Conservation (phyloP, 345 rosid species). For the Euphorbia peplus region DNA sequence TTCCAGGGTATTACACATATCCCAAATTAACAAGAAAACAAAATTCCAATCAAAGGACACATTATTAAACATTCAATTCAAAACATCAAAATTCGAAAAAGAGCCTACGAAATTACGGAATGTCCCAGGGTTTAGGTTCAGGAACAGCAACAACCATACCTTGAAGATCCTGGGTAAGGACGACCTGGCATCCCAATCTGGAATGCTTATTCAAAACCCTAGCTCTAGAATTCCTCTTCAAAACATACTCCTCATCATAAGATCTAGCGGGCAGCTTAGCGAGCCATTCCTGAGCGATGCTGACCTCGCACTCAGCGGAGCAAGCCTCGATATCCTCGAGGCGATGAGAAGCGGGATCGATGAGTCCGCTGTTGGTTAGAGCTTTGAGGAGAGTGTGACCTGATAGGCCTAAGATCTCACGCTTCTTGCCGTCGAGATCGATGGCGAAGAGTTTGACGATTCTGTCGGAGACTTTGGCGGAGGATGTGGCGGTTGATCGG, state of each 20-base stretch:
- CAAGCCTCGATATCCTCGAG: conserved; percentile 97
- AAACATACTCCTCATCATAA: conserved; percentile 92
- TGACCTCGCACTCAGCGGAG: conserved; percentile 97
- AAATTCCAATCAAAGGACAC: not conserved
- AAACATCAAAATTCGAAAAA: conserved; percentile 5
- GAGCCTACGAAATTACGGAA: conserved; percentile 45
- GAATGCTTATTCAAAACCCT: conserved; percentile 88
- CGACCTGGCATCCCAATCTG: conserved; percentile 88
- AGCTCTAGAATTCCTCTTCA: conserved; percentile 74
- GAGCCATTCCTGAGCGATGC: conserved; percentile 94
- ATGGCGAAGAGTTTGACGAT: conserved; percentile 87
- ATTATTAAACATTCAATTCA: conserved; percentile 14
- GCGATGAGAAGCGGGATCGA: conserved; percentile 91
- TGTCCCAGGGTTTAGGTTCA: conserved; percentile 97
- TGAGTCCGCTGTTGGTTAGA: conserved; percentile 61
- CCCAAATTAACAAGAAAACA: not conserved
- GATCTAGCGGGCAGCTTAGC: conserved; percentile 77
- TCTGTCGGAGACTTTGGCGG: conserved; percentile 83
- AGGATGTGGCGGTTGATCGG: conserved; percentile 44
- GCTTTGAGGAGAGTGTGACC: conserved; percentile 90
- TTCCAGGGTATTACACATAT: conserved; percentile 2
- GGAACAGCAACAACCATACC: conserved; percentile 99
- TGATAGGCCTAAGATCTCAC: conserved; percentile 69
- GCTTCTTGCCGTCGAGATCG: conserved; percentile 70
- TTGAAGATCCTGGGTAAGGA: conserved; percentile 68